These are phyloP conservation scores for Solanum dulcamara DNA, from an alignment of 257 asterid genomes.

Conservation along the genomic window DNA sequence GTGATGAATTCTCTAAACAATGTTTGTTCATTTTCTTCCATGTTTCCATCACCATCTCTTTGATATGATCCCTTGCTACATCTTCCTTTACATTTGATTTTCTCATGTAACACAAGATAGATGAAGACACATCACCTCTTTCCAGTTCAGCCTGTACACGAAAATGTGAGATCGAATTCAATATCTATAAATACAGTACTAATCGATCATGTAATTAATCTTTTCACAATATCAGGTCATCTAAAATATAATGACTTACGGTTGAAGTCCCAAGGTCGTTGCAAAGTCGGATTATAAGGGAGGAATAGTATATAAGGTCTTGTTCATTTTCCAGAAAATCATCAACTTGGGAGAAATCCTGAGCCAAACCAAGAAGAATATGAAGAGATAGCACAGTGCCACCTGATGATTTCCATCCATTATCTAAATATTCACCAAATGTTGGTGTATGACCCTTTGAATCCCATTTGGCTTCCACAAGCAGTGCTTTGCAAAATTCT, in stretches of 20 bases:
- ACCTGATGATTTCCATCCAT: conserved; percentile 44
- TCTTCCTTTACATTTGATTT: conserved; percentile 31
- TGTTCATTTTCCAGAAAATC: conserved; percentile 10
- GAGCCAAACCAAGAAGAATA: conserved; percentile 24
- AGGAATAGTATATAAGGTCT: conserved; percentile 21
- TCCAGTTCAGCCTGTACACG: conserved; percentile 30
- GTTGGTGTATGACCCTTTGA: conserved; percentile 32
- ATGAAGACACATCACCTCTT: conserved; percentile 57
- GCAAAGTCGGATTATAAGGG: conserved; percentile 46
- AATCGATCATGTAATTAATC: not conserved
- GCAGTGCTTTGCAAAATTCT: conserved; percentile 43
- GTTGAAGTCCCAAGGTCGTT: conserved; percentile 48
- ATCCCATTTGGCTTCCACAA: conserved; percentile 52
- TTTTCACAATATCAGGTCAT: not conserved
- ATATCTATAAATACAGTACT: not conserved
- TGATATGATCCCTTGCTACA: conserved; percentile 27
- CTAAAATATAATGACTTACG: conserved; percentile 4
- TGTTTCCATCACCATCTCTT: conserved; percentile 5
- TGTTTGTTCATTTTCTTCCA: conserved; percentile 41
- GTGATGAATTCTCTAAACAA: not conserved
- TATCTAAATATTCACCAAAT: conserved; percentile 31
- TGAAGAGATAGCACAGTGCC: conserved; percentile 42
- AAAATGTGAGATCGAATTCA: not conserved
- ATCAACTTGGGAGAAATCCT: not conserved
- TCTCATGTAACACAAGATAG: conserved; percentile 47